Evolutionary conservation across 305 asterid species (phyloP).

Genomic region (Vinca major): DNA sequence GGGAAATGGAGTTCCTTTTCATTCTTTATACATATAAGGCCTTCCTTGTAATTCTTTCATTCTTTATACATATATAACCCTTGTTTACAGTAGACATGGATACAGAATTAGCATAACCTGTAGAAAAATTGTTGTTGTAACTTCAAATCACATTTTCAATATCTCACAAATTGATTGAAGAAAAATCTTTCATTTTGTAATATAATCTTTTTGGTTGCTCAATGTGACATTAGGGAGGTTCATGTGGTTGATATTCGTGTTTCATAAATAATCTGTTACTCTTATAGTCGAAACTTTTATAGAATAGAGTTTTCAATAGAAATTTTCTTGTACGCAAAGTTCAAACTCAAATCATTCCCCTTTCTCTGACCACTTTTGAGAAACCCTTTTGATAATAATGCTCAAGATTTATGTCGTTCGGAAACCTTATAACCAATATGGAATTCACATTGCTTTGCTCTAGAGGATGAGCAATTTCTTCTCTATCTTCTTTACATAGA

Average conservation of each 20-base stretch:
- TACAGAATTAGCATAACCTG: slow-evolving; percentile 1
- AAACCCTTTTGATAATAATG: slow-evolving; percentile 12
- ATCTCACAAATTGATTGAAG: slow-evolving; percentile 9
- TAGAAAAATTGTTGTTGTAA: not conserved
- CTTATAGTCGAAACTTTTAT: no score
- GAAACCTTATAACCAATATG: slow-evolving; percentile 12
- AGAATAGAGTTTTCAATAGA: no score
- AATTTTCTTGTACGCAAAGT: no score
- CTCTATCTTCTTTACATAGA: not conserved
- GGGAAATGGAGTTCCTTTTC: not conserved
- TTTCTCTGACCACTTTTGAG: slow-evolving; percentile 5
- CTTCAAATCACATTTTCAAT: slow-evolving; percentile 2
- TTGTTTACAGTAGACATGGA: not conserved
- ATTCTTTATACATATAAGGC: slow-evolving; percentile 5
- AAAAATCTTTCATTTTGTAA: slow-evolving; percentile 2
- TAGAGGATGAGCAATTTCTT: slow-evolving; percentile 1
- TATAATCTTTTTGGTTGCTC: not conserved
- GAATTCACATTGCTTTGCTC: slow-evolving; percentile 5
- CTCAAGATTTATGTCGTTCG: not conserved
- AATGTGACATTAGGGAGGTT: not conserved
- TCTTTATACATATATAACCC: not conserved
- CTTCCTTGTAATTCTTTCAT: slow-evolving; percentile 7
- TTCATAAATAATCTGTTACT: no score
- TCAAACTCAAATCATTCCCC: slow-evolving; percentile 5
- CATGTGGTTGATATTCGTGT: not conserved